These are phyloP conservation scores for Globisporangium sylvaticum DNA, from an alignment of 352 stramenopile species.

Conservation along the genomic window DNA sequence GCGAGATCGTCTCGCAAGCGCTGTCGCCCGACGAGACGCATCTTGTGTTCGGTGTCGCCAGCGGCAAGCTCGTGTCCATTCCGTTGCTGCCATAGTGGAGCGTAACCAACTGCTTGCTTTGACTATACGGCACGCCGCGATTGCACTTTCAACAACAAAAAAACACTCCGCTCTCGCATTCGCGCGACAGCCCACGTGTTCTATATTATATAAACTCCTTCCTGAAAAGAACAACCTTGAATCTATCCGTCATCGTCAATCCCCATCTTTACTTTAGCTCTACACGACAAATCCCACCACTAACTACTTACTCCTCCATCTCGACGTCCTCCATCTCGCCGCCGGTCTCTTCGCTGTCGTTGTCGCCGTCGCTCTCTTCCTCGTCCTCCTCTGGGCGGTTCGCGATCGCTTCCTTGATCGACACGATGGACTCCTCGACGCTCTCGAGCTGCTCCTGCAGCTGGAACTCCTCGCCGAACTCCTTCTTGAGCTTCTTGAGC, in stretches of 20 bases:
- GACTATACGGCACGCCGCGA: neutral
- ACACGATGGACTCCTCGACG: slow-evolving; percentile 57
- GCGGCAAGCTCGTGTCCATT: slow-evolving; percentile 47
- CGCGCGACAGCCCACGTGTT: neutral
- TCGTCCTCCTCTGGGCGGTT: slow-evolving; percentile 52
- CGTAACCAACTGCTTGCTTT: neutral
- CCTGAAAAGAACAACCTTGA: slow-evolving; percentile 18
- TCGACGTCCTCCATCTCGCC: slow-evolving; percentile 67
- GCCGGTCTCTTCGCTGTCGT: slow-evolving; percentile 24
- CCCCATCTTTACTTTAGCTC: slow-evolving; percentile 17
- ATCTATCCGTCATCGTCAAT: slow-evolving; percentile 16
- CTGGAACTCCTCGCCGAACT: slow-evolving; percentile 68
- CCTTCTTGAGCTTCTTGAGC: slow-evolving; percentile 78
- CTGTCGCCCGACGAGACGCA: slow-evolving; percentile 76
- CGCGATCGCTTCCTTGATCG: slow-evolving; percentile 51
- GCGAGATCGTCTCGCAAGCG: slow-evolving; percentile 53
- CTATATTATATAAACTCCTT: slow-evolving; percentile 29
- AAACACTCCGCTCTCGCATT: neutral
- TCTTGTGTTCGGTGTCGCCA: slow-evolving; percentile 62
- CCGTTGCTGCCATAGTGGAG: slow-evolving; percentile 28
- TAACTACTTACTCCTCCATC: slow-evolving; percentile 60
- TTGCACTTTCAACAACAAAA: slow-evolving; percentile 21
- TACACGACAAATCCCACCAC: slow-evolving; percentile 4
- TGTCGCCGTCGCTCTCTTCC: slow-evolving; percentile 45
- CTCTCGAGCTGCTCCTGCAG: slow-evolving; percentile 77